Evolutionary conservation across 1,139 yeast genomes (phyloP).

Genomic region (Dujonia santamariae): DNA sequence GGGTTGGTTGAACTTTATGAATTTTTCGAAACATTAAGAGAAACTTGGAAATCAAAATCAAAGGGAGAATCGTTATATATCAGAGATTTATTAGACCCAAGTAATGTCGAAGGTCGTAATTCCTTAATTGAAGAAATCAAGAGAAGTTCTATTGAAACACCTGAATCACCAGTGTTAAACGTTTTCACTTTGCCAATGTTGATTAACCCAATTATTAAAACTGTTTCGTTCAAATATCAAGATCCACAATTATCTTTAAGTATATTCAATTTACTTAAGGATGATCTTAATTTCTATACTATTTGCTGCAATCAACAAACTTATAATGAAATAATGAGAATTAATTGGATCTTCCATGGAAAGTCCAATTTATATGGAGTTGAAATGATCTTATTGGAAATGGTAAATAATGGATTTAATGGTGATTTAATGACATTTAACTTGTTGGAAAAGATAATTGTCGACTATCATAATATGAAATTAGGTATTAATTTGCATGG

Average conservation of each 20-base stretch:
- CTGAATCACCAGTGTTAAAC: constrained; percentile 28
- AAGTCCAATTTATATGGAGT: constrained; percentile 34
- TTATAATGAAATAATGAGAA: constrained; percentile 36
- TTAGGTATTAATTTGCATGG: constrained; percentile 25
- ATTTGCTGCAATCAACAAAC: constrained; percentile 41
- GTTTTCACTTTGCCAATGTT: constrained; percentile 36
- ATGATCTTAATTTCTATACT: constrained; percentile 31
- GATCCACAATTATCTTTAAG: constrained; percentile 38
- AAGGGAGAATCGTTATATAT: background rate
- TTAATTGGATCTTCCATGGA: constrained; percentile 40
- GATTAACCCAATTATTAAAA: constrained; percentile 30
- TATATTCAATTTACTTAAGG: constrained; percentile 34
- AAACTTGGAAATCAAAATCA: constrained; percentile 1
- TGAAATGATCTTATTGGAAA: constrained; percentile 34
- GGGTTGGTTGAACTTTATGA: background rate
- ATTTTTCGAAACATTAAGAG: constrained; percentile 1
- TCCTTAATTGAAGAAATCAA: background rate
- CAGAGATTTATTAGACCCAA: no score
- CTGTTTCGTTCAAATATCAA: constrained; percentile 23
- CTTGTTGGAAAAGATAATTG: constrained; percentile 33
- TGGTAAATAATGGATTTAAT: constrained; percentile 40
- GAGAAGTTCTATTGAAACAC: constrained; percentile 13
- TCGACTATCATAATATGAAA: constrained; percentile 34
- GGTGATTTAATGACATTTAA: constrained; percentile 38
- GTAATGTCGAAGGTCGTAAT: no score